phyloP scores from a whole-genome alignment of 805 yeast species.

The Cyberlindnera galapagoensis region DNA sequence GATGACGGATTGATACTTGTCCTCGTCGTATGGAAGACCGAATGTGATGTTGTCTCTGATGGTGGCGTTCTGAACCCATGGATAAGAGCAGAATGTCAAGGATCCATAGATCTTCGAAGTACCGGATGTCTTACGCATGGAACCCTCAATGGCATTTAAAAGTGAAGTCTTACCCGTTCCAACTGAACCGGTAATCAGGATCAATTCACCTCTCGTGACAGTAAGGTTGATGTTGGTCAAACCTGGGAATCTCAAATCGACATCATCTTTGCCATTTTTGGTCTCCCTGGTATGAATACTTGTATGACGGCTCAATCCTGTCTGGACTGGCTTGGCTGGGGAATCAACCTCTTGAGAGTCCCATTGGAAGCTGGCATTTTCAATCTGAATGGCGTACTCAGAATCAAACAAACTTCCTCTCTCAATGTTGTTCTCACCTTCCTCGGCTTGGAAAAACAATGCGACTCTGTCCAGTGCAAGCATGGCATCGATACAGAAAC shows the following conservation, averaged over 20 bases:
- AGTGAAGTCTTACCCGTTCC: slow-evolving; percentile 81
- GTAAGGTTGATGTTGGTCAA: slow-evolving; percentile 44
- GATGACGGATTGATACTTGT: slow-evolving; percentile 47
- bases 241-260: slow-evolving; percentile 29
- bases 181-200: slow-evolving; percentile 71
- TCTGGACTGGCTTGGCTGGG: slow-evolving; percentile 5
- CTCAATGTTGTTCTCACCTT: slow-evolving; percentile 27
- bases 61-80: slow-evolving; percentile 83
- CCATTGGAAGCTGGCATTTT: slow-evolving; percentile 51
- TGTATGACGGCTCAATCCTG: background rate
- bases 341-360: slow-evolving; percentile 28
- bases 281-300: background rate
- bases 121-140: slow-evolving; percentile 55
- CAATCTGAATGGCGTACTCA: slow-evolving; percentile 37
- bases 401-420: slow-evolving; percentile 30
- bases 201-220: slow-evolving; percentile 59
- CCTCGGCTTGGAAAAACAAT: slow-evolving; percentile 34
- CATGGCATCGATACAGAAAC: slow-evolving; percentile 56
- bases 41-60: slow-evolving; percentile 68
- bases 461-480: slow-evolving; percentile 52
- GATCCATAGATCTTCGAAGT: slow-evolving; percentile 44
- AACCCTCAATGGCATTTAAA: slow-evolving; percentile 64
- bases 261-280: slow-evolving; percentile 8
- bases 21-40: slow-evolving; percentile 48
- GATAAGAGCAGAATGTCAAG: slow-evolving; percentile 52